These are phyloP conservation scores for Colletotrichum euphorbiae DNA, from an alignment of 2,329 filamentous ascomycete genomes.

Conservation along the genomic window DNA sequence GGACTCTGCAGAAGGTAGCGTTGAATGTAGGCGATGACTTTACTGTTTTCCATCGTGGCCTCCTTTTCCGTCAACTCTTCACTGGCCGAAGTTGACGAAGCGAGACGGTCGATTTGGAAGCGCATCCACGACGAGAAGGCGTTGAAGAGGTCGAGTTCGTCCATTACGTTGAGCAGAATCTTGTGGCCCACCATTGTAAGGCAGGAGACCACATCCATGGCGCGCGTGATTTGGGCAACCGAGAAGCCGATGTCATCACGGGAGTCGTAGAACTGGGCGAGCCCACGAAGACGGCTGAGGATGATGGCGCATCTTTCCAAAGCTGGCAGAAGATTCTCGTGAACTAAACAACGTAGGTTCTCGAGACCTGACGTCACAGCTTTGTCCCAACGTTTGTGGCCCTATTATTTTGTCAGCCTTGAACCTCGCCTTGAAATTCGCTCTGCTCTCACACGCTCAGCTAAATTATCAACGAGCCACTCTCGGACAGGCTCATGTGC, in stretches of 20 bases:
- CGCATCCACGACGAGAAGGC: conserved; percentile 88
- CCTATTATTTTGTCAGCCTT: conserved; percentile 59
- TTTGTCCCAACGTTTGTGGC: conserved; percentile 96
- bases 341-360: conserved; percentile 79
- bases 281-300: conserved; percentile 82
- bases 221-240: conserved; percentile 69
- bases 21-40: conserved; percentile 82
- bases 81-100: conserved; percentile 68
- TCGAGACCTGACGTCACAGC: conserved; percentile 82
- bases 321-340: conserved; percentile 89
- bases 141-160: conserved; percentile 81
- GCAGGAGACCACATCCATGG: conserved; percentile 78
- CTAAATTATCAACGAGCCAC: conserved; percentile 88
- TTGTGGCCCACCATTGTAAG: conserved; percentile 82
- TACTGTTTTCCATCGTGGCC: conserved; percentile 77
- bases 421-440: conserved; percentile 26
- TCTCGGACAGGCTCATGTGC: conserved; percentile 81
- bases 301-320: conserved; percentile 86
- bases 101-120: conserved; percentile 83
- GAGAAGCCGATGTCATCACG: conserved; percentile 75
- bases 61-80: conserved; percentile 85
- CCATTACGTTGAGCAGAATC: conserved; percentile 75
- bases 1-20: conserved; percentile 75
- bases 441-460: conserved; percentile 73
- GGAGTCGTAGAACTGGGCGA: conserved; percentile 82